phyloP scores from a whole-genome alignment of 164 flowering plant genomes.

The Vitis amurensis region DNA sequence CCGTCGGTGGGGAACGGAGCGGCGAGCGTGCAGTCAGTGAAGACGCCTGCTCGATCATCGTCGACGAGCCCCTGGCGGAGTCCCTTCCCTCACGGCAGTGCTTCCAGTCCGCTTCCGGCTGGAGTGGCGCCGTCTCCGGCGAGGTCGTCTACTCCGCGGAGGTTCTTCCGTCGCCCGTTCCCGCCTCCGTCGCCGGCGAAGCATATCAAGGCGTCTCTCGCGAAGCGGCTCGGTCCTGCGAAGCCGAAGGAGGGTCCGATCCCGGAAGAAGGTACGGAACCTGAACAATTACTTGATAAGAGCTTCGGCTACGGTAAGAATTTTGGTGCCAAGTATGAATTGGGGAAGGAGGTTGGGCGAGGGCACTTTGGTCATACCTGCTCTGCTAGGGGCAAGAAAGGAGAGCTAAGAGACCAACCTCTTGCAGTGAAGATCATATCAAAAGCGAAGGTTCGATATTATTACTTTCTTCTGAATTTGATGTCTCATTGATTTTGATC shows the following conservation, averaged over 20 bases:
- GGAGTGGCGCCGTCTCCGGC: slow-evolving; percentile 81
- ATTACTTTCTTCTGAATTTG: background rate
- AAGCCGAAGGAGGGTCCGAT: slow-evolving; percentile 82
- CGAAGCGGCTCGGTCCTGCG: slow-evolving; percentile 57
- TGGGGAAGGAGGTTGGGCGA: slow-evolving; percentile 90
- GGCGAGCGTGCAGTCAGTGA: slow-evolving; percentile 20
- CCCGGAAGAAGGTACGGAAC: slow-evolving; percentile 72
- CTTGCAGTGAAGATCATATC: slow-evolving; percentile 94
- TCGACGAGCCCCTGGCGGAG: slow-evolving; percentile 71
- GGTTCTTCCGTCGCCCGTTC: slow-evolving; percentile 77
- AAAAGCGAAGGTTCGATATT: slow-evolving; percentile 71
- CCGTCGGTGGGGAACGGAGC: slow-evolving; percentile 15
- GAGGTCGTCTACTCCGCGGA: slow-evolving; percentile 64
- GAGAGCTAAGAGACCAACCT: slow-evolving; percentile 72
- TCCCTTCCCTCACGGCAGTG: slow-evolving; percentile 56
- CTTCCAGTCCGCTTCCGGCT: slow-evolving; percentile 62
- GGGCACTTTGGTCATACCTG: slow-evolving; percentile 99
- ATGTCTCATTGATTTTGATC: background rate
- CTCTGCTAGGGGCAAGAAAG: slow-evolving; percentile 72
- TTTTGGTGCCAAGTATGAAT: slow-evolving; percentile 84
- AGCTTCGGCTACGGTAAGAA: slow-evolving; percentile 84
- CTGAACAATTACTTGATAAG: slow-evolving; percentile 70
- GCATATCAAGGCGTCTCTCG: slow-evolving; percentile 83
- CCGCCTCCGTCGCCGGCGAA: slow-evolving; percentile 99
- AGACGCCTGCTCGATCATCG: slow-evolving; percentile 44